Evolutionary conservation across 257 asterid species (phyloP), one percentile per base, ranked within the genome.

Genomic region (Pogostemon cablin): DNA sequence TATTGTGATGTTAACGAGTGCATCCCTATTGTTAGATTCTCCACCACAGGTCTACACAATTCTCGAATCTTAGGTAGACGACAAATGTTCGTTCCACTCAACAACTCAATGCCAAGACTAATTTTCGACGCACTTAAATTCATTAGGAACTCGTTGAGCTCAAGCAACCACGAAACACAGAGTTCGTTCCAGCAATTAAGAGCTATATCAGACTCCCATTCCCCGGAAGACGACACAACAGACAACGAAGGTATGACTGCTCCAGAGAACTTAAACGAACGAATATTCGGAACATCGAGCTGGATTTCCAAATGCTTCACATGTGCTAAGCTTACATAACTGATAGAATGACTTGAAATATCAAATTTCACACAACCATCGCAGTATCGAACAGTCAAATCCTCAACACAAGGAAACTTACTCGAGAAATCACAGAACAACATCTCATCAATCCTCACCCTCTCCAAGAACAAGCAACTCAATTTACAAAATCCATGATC

Each of bases 251-350:
- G 65, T 42, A 60, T 57, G 34, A 37, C 2, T 37, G 12, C 10
- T 40, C 47, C 47, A 0, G 39, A 49, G 38, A 41, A 32, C 4
- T 3, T 54, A 17, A 67, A 55, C 38, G 8, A 9, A 12, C 8
- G 4, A 1, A 66, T 34, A 43, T 44, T 55, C 11, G 70, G 79
- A 60, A 69, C 74, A 67, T 68, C 63, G 60, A 75, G 35, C 8
- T 49, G 7, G 8, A 17, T 60, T 35, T 10, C 9, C 63, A 59
- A 67, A 3, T 6, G 25, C 15, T 9, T 32, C 12, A 15, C 9
- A 5, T 32, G 42, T 2, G 1, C 40, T 11, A 75, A 11, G 46
- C 8, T 49, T 35, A 67, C 39, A 52, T 6, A 52, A 46, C 53
- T 59, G 11, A 68, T 62, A 6, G 70, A 67, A n/a, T 52, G 25